Percentiles rank a stretch among this genome's conserved stretches.
Conservation (phyloP, 805 yeast genomes). For the Wickerhamiella sorbophila region DNA sequence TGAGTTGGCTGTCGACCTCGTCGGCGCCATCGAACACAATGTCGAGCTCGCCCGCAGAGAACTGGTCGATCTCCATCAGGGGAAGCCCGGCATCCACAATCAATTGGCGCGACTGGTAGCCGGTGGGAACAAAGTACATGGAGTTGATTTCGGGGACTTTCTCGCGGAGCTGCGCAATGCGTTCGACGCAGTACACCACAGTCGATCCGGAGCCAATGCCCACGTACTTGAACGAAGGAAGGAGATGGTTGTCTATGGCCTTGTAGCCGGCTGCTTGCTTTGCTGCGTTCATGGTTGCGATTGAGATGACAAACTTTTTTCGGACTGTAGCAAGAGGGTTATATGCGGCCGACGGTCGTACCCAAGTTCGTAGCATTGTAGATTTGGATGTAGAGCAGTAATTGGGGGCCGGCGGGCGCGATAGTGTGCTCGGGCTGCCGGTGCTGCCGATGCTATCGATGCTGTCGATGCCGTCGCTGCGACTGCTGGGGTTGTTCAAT, state of each 20-base stretch:
- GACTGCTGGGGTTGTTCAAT: too few relatives aligned
- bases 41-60: slow-evolving; percentile 49
- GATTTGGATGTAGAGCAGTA: too few relatives aligned
- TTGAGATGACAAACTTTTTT: neutral
- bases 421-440: too few relatives aligned
- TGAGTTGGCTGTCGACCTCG: slow-evolving; percentile 70
- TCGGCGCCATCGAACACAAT: slow-evolving; percentile 98
- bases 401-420: too few relatives aligned
- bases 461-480: too few relatives aligned
- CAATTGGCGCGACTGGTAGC: slow-evolving; percentile 83
- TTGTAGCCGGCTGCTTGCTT: slow-evolving; percentile 78
- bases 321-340: neutral
- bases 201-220: slow-evolving; percentile 98
- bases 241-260: slow-evolving; percentile 83
- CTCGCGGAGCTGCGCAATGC: slow-evolving; percentile 53
- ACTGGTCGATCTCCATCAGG: slow-evolving; percentile 73
- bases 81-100: slow-evolving; percentile 67
- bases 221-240: slow-evolving; percentile 50
- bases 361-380: too few relatives aligned
- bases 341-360: too few relatives aligned
- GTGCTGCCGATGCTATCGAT: too few relatives aligned
- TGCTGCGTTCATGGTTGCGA: slow-evolving; percentile 18
- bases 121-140: slow-evolving; percentile 84
- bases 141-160: slow-evolving; percentile 30
- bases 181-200: slow-evolving; percentile 91